Base-by-base conservation (phyloP, 768 basidiomycete species). In the Pholiota molesta region DNA sequence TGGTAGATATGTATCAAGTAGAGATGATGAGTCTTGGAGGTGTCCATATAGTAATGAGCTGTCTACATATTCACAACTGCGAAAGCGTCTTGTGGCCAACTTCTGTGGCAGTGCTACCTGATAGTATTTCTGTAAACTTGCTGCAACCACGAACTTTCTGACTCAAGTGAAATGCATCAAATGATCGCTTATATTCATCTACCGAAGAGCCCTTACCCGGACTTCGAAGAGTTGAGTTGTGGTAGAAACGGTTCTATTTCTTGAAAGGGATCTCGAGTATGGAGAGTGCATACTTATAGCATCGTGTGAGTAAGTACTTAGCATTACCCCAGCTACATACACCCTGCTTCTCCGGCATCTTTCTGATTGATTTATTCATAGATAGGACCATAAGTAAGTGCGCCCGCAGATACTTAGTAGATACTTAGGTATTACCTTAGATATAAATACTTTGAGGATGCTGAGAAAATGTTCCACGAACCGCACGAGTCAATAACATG, bases 311-410 rank as follows among this genome's bases (percentile, higher is more conserved):
- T 47, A 47, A 17, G 45, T 19, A 47, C 10, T n/a, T n/a, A n/a
- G n/a, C 45, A 47, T 47, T 49, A 49, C 23, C 47, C 47, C 47
- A 49, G 47, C 47, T 49, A 53, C 40, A 56, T n/a, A n/a, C n/a
- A n/a, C n/a, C n/a, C 57, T 56, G 55, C 55, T 56, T 56, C 55
- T 19, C 55, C 23, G 55, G 40, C 40, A 26, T 56, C 55, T 56
- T 56, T 56, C 55, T 40, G 37, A 56, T 55, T 11, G 37, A 55
- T 23, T 44, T 44, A 44, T 44, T 14, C 19, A 49, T 19, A 21
- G 37, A 26, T 33, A 26, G 10, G 55, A 29, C 21, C 26, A n/a
- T n/a, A 26, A 26, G 26, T 26, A 2, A 19, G 19, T 28, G 14
- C 16, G 40, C 52, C n/a, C 52, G 35, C 35, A 26, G 23, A n/a